phyloP scores from a whole-genome alignment of 306 rosid genomes.

The Crotalaria pallida region DNA sequence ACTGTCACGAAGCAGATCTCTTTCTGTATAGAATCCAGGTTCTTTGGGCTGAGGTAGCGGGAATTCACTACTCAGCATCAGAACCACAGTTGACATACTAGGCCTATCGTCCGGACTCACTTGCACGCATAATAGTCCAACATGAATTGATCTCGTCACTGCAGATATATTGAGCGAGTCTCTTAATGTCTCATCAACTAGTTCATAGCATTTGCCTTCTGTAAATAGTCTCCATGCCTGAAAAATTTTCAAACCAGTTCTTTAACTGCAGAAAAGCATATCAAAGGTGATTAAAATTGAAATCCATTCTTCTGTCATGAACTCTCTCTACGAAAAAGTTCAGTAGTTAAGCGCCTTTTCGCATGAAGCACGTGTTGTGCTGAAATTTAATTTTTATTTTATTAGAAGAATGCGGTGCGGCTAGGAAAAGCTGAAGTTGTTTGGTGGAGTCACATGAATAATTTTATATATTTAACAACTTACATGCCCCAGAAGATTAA shows the following conservation, averaged over 20 bases:
- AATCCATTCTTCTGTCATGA: no score
- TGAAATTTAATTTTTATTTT: no score
- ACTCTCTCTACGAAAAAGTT: no score
- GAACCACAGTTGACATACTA: constrained; percentile 13
- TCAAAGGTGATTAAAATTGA: no score
- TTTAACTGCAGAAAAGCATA: not conserved
- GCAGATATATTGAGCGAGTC: not conserved
- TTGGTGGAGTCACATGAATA: no score
- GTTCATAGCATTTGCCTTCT: constrained; percentile 16
- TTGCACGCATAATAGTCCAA: constrained; percentile 8
- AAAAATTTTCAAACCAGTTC: not conserved
- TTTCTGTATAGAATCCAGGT: not conserved
- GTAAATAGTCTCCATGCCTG: constrained; percentile 11
- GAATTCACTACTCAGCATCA: constrained; percentile 11
- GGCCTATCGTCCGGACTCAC: constrained; percentile 6
- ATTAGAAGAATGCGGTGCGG: no score
- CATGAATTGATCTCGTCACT: not conserved
- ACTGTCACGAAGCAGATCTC: not conserved
- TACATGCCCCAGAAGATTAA: constrained; percentile 18
- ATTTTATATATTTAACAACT: not conserved
- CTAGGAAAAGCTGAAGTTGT: no score
- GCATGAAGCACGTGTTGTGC: no score
- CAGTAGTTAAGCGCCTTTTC: no score
- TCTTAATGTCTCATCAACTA: constrained; percentile 15
- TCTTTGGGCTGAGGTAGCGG: constrained; percentile 30